Evolutionary conservation across 345 rosid genomes (phyloP).

Genomic region (Luvunga scandens): DNA sequence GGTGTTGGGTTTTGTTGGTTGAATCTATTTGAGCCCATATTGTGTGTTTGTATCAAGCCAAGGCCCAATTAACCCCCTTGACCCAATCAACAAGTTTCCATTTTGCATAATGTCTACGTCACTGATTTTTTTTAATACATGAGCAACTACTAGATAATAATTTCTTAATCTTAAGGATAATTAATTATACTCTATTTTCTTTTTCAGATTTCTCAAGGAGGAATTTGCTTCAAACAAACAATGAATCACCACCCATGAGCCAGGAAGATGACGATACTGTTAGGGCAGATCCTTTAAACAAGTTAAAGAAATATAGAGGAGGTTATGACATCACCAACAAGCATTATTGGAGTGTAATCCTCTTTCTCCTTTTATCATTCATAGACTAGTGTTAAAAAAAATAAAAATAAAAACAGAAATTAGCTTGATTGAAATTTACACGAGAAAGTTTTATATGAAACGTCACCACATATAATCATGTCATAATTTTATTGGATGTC

Average conservation of each 20-base stretch:
- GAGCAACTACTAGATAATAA: no score
- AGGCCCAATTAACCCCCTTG: neutral
- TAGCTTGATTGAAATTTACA: no score
- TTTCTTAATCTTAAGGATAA: neutral
- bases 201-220: constrained; percentile 19
- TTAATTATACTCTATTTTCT: neutral
- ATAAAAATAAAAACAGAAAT: neutral
- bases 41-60: neutral
- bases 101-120: no score
- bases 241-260: constrained; percentile 15
- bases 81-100: neutral
- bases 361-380: neutral
- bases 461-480: rapidly evolving
- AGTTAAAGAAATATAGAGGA: constrained; percentile 55
- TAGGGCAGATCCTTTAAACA: constrained; percentile 54
- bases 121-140: no score
- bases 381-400: neutral
- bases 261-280: constrained; percentile 41
- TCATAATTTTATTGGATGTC: no score
- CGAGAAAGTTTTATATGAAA: no score
- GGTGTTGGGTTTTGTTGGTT: neutral
- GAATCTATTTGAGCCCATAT: neutral
- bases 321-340: constrained; percentile 62
- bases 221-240: constrained; percentile 20
- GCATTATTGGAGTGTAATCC: constrained; percentile 74